phyloP scores from a whole-genome alignment of 305 asterid species.

The Fraxinus velutina region DNA sequence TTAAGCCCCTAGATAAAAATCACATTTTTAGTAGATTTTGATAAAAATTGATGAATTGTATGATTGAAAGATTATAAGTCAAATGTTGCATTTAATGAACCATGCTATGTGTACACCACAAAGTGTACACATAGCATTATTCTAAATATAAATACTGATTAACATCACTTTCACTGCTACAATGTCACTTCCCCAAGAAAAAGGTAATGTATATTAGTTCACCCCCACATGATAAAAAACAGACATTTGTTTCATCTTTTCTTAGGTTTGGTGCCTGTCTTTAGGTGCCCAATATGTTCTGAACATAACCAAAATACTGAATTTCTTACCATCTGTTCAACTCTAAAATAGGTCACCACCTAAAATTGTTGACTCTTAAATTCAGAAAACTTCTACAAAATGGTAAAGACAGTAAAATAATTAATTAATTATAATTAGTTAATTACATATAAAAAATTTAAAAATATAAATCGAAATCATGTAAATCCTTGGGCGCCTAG shows the following conservation, averaged over 20 bases:
- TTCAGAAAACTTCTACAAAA: background rate
- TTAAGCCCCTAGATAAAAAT: background rate
- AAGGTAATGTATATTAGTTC: background rate
- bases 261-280: constrained; percentile 2
- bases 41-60: background rate
- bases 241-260: background rate
- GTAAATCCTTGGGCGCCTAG: background rate
- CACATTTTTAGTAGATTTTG: background rate
- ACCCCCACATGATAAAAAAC: background rate
- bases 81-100: background rate
- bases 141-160: background rate
- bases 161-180: background rate
- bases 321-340: background rate
- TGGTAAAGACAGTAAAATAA: background rate
- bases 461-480: background rate
- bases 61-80: background rate
- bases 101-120: no score
- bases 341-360: background rate
- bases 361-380: constrained; percentile 8
- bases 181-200: background rate
- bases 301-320: background rate
- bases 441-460: background rate
- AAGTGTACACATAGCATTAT: no score
- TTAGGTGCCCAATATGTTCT: background rate
- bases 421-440: background rate